These are phyloP conservation scores for Zygosaccharomyces rouxii DNA, from an alignment of 805 yeast species.

Conservation along the genomic window DNA sequence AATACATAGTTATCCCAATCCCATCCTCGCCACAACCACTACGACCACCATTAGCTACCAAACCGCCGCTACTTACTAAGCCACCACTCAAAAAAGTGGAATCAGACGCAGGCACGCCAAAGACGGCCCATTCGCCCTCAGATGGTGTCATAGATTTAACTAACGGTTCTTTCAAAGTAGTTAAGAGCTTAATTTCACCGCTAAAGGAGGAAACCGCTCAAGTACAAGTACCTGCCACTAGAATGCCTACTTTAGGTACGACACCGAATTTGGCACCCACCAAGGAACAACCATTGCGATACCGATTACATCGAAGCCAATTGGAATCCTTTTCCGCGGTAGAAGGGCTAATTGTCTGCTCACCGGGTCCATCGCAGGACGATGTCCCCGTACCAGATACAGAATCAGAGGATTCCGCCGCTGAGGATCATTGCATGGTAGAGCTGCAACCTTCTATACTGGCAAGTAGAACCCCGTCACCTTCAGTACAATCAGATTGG, in stretches of 20 bases:
- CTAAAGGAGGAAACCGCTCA: conserved; percentile 15
- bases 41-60: background rate
- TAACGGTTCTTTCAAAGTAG: conserved; percentile 30
- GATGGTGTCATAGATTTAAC: conserved; percentile 26
- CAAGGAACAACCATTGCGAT: conserved; percentile 1
- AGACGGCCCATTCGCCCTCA: conserved; percentile 1
- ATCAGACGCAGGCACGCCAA: conserved; percentile 7
- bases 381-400: conserved; percentile 9
- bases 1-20: conserved; percentile 11
- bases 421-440: conserved; percentile 5
- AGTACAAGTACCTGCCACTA: conserved; percentile 34
- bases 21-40: background rate
- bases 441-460: conserved; percentile 5
- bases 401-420: conserved; percentile 6
- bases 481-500: background rate
- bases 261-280: background rate
- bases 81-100: background rate
- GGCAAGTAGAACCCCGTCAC: conserved; percentile 1
- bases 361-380: conserved; percentile 1
- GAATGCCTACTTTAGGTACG: conserved; percentile 20
- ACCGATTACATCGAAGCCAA: background rate
- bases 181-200: conserved; percentile 29
- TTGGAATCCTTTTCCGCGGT: background rate
- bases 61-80: background rate
- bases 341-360: conserved; percentile 2